phyloP scores from a whole-genome alignment of 768 basidiomycete genomes.

The Coprinopsis sp. region DNA sequence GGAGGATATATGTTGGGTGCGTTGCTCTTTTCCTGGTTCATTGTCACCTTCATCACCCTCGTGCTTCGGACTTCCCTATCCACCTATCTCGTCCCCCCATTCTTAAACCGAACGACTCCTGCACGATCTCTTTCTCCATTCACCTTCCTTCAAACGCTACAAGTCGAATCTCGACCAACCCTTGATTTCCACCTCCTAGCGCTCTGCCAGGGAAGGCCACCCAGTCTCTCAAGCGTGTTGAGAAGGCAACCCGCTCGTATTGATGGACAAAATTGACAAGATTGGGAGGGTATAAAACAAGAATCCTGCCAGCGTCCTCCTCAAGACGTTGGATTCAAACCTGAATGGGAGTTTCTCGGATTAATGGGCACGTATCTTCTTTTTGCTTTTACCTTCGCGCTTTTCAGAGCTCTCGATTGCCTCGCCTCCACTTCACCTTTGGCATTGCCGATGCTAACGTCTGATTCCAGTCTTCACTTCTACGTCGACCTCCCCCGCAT shows the following conservation, averaged over 20 bases:
- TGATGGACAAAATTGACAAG: conserved; percentile 97
- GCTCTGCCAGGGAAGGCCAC: conserved; percentile 94
- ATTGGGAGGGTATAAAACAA: conserved; percentile 89
- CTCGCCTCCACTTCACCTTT: no score
- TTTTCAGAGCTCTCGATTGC: no score
- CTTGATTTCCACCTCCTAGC: conserved; percentile 30
- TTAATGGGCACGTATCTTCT: conserved; percentile 77
- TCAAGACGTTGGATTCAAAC: conserved; percentile 94
- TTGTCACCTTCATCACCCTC: neutral
- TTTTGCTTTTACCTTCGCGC: no score
- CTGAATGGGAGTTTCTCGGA: conserved; percentile 94
- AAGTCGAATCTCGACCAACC: no score
- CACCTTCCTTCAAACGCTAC: no score
- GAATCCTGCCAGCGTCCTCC: conserved; percentile 83
- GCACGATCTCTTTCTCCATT: no score
- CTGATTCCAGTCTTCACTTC: conserved; percentile 75
- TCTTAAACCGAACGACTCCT: no score
- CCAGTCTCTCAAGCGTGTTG: conserved; percentile 88
- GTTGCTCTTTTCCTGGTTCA: conserved; percentile 16
- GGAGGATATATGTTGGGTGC: conserved; percentile 93
- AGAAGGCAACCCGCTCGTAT: conserved; percentile 87
- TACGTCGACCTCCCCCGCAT: conserved; percentile 95
- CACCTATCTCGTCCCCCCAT: no score
- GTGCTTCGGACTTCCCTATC: no score
- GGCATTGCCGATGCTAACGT: neutral